A percentile compares a stretch with the other conserved stretches of the same genome.
These are phyloP conservation scores for Phyllosticta paracitricarpa DNA, from an alignment of 2,329 filamentous ascomycete genomes.

Conservation along the genomic window DNA sequence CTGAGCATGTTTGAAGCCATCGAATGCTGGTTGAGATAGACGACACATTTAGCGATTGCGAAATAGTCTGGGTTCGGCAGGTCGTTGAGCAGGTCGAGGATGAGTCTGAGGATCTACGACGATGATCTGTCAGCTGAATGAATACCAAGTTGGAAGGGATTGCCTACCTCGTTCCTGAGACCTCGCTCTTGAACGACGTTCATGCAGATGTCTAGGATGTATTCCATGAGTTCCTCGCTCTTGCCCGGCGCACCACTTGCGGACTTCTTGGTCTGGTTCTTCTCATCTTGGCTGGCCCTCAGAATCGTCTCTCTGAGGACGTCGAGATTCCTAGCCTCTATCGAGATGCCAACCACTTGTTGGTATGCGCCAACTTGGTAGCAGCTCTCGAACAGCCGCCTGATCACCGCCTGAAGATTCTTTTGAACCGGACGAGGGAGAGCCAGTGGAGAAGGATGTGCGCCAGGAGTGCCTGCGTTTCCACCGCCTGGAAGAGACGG, in stretches of 20 bases:
- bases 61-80: constrained; percentile 94
- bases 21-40: constrained; percentile 85
- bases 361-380: constrained; percentile 78
- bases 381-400: constrained; percentile 85
- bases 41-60: constrained; percentile 93
- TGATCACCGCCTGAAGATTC: constrained; percentile 73
- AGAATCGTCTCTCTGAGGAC: constrained; percentile 80
- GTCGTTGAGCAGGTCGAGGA: constrained; percentile 89
- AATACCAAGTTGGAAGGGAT: neutral
- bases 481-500: constrained; percentile 46
- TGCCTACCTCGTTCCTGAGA: constrained; percentile 58
- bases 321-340: constrained; percentile 86
- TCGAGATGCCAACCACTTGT: constrained; percentile 92
- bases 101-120: constrained; percentile 68
- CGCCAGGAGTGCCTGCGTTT: constrained; percentile 42
- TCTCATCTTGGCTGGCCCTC: constrained; percentile 78
- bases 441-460: constrained; percentile 51
- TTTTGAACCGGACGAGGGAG: constrained; percentile 65
- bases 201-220: constrained; percentile 93
- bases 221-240: constrained; percentile 92
- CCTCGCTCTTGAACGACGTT: constrained; percentile 90
- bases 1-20: constrained; percentile 75
- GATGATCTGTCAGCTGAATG: constrained; percentile 12
- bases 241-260: constrained; percentile 45
- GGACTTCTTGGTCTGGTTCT: constrained; percentile 50